Percentiles rank a stretch among this genome's conserved stretches.
These are phyloP conservation scores for Xylariaceae sp. DNA, from an alignment of 2,329 filamentous ascomycete genomes.

Conservation along the genomic window DNA sequence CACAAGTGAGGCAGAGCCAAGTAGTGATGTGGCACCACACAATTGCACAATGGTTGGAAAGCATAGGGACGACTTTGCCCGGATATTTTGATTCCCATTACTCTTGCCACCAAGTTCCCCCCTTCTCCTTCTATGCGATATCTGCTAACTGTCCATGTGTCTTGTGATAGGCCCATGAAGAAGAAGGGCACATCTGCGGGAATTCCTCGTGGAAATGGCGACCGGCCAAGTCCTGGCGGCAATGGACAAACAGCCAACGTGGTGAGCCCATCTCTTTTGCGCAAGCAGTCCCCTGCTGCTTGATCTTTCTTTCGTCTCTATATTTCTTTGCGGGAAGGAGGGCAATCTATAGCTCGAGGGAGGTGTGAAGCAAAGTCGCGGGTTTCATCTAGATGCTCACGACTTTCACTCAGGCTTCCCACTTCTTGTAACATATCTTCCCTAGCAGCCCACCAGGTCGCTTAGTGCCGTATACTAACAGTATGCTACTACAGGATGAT, in stretches of 20 bases:
- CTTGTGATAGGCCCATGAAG: constrained; percentile 60
- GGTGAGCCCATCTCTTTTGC: constrained; percentile 39
- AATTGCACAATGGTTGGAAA: constrained; percentile 25
- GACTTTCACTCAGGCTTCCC: constrained; percentile 21
- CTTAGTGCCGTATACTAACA: constrained; percentile 34
- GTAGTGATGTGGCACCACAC: constrained; percentile 34
- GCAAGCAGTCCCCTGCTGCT: background rate
- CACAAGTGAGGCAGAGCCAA: constrained; percentile 25
- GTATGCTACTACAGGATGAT: constrained; percentile 53
- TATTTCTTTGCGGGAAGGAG: background rate
- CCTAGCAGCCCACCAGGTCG: constrained; percentile 27
- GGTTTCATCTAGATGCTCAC: constrained; percentile 15
- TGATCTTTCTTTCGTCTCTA: background rate
- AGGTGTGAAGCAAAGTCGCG: constrained; percentile 20
- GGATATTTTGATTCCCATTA: constrained; percentile 13
- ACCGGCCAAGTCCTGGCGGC: constrained; percentile 56
- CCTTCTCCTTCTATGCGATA: constrained; percentile 4
- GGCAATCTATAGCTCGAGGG: background rate
- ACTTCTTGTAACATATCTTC: constrained; percentile 37
- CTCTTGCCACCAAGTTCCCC: constrained; percentile 1
- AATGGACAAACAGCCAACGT: constrained; percentile 50
- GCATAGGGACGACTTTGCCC: constrained; percentile 20
- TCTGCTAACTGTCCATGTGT: constrained; percentile 21
- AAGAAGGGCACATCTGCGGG: constrained; percentile 67
- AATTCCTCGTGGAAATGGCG: constrained; percentile 59